Percentiles rank a stretch among this genome's conserved stretches.
Conservation (phyloP, 2,329 filamentous ascomycete species). For the Dryadomyces quercus-mongolicae region DNA sequence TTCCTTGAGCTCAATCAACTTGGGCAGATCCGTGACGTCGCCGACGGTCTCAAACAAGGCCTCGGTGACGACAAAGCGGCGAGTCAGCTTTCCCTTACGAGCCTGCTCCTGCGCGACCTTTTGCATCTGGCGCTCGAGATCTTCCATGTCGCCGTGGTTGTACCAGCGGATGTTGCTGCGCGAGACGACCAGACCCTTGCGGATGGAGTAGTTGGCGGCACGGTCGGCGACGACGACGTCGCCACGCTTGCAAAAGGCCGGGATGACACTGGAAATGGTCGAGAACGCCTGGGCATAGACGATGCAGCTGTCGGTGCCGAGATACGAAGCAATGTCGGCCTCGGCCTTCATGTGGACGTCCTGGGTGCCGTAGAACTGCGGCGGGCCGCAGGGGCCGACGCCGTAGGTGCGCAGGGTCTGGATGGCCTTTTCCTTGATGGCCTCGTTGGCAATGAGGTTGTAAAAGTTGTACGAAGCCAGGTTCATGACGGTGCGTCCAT, state of each 20-base stretch:
- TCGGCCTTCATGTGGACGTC: constrained; percentile 98
- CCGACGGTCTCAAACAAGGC: constrained; percentile 86
- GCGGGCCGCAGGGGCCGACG: constrained; percentile 90
- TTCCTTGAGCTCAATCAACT: constrained; percentile 81
- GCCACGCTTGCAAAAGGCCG: constrained; percentile 90
- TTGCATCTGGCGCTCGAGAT: constrained; percentile 74
- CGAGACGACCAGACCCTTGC: constrained; percentile 87
- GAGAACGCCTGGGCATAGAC: constrained; percentile 95
- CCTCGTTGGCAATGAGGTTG: constrained; percentile 88
- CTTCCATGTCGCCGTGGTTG: constrained; percentile 91
- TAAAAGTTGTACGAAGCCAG: constrained; percentile 95
- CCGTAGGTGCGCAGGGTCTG: constrained; percentile 90
- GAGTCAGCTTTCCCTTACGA: constrained; percentile 72
- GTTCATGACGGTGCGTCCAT: constrained; percentile 83
- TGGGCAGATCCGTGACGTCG: constrained; percentile 74
- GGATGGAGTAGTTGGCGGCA: constrained; percentile 84
- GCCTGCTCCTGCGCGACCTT: constrained; percentile 81
- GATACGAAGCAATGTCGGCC: constrained; percentile 78
- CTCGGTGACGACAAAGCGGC: constrained; percentile 92
- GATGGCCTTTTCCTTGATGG: constrained; percentile 89
- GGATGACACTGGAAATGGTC: constrained; percentile 93
- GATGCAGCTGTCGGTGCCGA: constrained; percentile 82
- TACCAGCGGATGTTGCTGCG: constrained; percentile 89
- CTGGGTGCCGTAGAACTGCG: constrained; percentile 96
- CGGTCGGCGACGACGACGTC: constrained; percentile 95